Percentiles rank a stretch among this genome's conserved stretches.
Conservation (phyloP, 129 eudicot species). For the Logfia minima region DNA sequence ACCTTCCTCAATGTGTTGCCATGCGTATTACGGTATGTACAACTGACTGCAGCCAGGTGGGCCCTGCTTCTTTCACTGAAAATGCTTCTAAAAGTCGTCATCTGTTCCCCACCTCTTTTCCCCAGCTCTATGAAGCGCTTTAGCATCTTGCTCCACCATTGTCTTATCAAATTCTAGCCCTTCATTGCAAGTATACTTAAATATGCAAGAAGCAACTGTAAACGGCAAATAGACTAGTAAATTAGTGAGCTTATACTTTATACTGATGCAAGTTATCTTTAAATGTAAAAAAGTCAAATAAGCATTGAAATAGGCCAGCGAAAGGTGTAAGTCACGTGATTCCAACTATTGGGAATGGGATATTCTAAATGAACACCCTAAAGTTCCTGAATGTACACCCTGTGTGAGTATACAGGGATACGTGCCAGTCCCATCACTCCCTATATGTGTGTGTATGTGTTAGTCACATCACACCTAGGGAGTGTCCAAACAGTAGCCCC, state of each 20-base stretch:
- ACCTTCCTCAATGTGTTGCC: conserved; percentile 70
- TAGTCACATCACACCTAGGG: no score
- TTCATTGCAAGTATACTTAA: conserved; percentile 66
- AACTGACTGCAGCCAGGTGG: conserved; percentile 70
- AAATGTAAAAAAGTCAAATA: no score
- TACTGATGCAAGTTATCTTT: background rate
- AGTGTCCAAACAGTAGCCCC: no score
- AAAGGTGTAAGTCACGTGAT: background rate
- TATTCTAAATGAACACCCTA: no score
- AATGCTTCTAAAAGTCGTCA: conserved; percentile 63
- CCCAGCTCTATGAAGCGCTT: conserved; percentile 81
- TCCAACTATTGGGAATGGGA: background rate
- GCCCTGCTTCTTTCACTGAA: conserved; percentile 76
- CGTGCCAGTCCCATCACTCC: no score
- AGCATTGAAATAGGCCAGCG: background rate
- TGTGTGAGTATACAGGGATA: no score
- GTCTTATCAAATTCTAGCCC: conserved; percentile 78
- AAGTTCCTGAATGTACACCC: no score
- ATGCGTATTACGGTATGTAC: conserved; percentile 60
- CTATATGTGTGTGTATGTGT: no score
- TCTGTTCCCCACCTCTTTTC: conserved; percentile 90
- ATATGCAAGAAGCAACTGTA: conserved; percentile 76
- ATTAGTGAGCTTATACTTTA: background rate
- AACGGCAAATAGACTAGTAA: background rate
- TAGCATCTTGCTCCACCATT: conserved; percentile 75